Evolutionary conservation across 208 protist genomes (phyloP).

Genomic region (Trypanosoma caninum): DNA sequence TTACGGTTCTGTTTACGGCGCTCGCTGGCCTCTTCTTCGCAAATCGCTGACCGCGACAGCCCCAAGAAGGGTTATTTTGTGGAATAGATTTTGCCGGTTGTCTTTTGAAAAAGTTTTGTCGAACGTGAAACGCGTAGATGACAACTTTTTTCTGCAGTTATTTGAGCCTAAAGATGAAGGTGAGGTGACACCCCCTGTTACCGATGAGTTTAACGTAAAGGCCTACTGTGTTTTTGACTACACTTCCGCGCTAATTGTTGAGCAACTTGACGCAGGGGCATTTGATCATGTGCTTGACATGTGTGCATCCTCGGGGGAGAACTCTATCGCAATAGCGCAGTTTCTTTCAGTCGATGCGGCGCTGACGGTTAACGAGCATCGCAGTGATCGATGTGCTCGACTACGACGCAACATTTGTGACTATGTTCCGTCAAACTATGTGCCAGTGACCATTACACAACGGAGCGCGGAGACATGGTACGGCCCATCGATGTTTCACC

Average conservation of each 20-base stretch:
- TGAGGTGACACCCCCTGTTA: neutral
- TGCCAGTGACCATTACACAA: constrained; percentile 54
- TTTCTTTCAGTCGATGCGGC: constrained; percentile 58
- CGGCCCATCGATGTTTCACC: constrained; percentile 54
- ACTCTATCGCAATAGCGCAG: constrained; percentile 75
- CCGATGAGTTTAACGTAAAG: constrained; percentile 55
- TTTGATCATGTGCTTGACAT: constrained; percentile 83
- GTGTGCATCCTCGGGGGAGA: constrained; percentile 76
- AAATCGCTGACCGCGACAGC: constrained; percentile 35
- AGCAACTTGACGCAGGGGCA: constrained; percentile 66
- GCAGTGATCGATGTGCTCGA: constrained; percentile 50
- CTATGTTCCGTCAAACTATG: constrained; percentile 66
- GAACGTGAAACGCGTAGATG: constrained; percentile 51
- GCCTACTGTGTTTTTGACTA: constrained; percentile 85
- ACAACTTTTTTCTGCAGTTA: constrained; percentile 38
- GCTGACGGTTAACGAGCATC: constrained; percentile 74
- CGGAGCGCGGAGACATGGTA: constrained; percentile 73
- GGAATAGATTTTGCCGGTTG: constrained; percentile 80
- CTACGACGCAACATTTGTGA: constrained; percentile 68
- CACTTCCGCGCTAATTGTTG: constrained; percentile 62
- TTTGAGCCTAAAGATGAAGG: constrained; percentile 21
- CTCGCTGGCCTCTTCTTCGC: constrained; percentile 63
- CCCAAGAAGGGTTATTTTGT: constrained; percentile 60
- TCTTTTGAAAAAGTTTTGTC: constrained; percentile 53
- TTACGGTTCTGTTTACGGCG: constrained; percentile 64